A percentile compares a stretch with the other conserved stretches of the same genome.
These are phyloP conservation scores for Leersia perrieri DNA, from an alignment of 176 grass and related monocot genomes.

Conservation along the genomic window DNA sequence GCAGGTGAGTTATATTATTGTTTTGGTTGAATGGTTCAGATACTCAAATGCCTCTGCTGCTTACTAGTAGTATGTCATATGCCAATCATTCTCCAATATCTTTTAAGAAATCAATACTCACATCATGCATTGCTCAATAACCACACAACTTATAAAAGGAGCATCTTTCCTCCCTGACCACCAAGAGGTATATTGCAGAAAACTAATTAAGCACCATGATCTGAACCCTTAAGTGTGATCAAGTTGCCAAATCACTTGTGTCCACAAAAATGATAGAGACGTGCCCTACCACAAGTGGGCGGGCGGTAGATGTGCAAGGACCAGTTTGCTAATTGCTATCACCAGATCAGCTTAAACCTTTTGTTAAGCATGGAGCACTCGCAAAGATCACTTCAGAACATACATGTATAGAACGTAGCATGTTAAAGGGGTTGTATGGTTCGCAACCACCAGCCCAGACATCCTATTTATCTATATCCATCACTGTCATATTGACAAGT, in stretches of 20 bases:
- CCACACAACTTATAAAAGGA: background rate
- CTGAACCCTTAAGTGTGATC: background rate
- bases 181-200: background rate
- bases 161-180: background rate
- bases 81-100: constrained; percentile 3
- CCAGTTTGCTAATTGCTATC: background rate
- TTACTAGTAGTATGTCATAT: background rate
- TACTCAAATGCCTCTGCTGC: background rate
- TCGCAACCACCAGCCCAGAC: background rate
- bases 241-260: constrained; percentile 5
- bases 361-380: background rate
- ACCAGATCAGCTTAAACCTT: background rate
- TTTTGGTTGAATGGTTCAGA: background rate
- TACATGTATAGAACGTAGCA: background rate
- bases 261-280: constrained; percentile 18
- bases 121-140: background rate
- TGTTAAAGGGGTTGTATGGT: background rate
- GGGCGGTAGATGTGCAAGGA: background rate
- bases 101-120: constrained; percentile 1
- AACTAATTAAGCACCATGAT: constrained; percentile 23
- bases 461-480: background rate
- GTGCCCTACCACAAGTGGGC: constrained; percentile 14
- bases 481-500: background rate
- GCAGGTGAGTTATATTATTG: background rate
- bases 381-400: background rate